Evolutionary conservation across 495 filamentous ascomycete species (phyloP).

Genomic region (Sporormia fimetaria): DNA sequence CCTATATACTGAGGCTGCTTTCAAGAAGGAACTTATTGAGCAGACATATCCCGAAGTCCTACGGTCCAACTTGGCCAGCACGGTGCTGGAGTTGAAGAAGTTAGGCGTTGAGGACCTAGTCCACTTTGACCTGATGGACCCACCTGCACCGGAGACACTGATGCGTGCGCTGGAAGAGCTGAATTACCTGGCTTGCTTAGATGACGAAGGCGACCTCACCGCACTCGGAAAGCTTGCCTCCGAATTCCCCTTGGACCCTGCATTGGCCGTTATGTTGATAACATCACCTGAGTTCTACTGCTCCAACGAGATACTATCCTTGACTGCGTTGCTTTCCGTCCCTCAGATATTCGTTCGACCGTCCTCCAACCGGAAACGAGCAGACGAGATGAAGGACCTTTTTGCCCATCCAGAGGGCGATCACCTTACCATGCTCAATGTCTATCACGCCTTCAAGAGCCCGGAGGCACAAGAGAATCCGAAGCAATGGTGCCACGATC

Average conservation of each 20-base stretch:
- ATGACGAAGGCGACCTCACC: constrained; percentile 91
- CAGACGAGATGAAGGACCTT: constrained; percentile 91
- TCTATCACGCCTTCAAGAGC: constrained; percentile 92
- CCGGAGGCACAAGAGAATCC: constrained; percentile 58
- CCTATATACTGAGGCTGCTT: constrained; percentile 88
- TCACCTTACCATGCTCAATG: constrained; percentile 91
- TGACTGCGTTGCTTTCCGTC: constrained; percentile 86
- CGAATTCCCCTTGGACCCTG: constrained; percentile 91
- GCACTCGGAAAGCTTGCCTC: constrained; percentile 75
- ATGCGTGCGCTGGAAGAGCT: constrained; percentile 98
- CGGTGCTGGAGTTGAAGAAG: constrained; percentile 95
- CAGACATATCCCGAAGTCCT: constrained; percentile 94
- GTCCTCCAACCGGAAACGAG: constrained; percentile 68
- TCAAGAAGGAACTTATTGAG: constrained; percentile 96
- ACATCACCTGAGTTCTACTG: constrained; percentile 96
- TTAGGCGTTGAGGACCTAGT: constrained; percentile 91
- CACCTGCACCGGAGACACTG: constrained; percentile 92
- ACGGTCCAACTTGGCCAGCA: constrained; percentile 85
- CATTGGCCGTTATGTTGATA: constrained; percentile 95
- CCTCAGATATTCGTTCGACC: constrained; percentile 91
- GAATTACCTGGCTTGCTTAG: constrained; percentile 91
- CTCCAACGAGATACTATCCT: constrained; percentile 94
- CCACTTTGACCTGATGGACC: constrained; percentile 98
- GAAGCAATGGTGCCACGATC: constrained; percentile 92
- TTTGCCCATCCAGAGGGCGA: constrained; percentile 92